Conservation (phyloP, 106 monocot species). For the Phalaenopsis aphrodite region DNA sequence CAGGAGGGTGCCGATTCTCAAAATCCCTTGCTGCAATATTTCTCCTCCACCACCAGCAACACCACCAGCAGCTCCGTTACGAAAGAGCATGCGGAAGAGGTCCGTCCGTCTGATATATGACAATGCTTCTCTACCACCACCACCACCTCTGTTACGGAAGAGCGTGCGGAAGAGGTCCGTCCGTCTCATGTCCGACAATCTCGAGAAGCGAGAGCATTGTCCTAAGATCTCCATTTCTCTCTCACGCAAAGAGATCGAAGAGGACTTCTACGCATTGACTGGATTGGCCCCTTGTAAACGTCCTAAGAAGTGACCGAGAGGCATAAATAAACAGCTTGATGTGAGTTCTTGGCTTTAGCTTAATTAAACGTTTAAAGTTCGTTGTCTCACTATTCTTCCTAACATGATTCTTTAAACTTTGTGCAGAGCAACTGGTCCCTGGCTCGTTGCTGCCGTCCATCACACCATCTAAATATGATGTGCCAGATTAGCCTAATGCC, state of each 20-base stretch:
- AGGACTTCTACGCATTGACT: conserved; percentile 46
- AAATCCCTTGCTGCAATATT: neutral
- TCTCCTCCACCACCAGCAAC: neutral
- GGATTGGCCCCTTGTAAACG: conserved; percentile 29
- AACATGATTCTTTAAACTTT: neutral
- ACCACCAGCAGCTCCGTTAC: neutral
- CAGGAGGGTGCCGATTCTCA: conserved; percentile 7
- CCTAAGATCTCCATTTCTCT: conserved; percentile 33
- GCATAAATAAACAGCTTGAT: conserved; percentile 38
- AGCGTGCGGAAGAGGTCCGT: neutral
- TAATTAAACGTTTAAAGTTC: neutral
- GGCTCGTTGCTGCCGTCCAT: conserved; percentile 17
- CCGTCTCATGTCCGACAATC: conserved; percentile 12
- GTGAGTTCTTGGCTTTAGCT: conserved; percentile 18
- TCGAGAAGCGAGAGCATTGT: neutral
- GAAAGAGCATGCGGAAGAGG: neutral
- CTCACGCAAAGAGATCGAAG: conserved; percentile 38
- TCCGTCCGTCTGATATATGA: too few relatives aligned
- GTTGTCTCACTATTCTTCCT: too few relatives aligned
- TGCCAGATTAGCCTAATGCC: neutral
- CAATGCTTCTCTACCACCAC: too few relatives aligned
- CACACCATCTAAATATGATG: conserved; percentile 11
- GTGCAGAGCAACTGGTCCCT: conserved; percentile 10
- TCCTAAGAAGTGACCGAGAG: conserved; percentile 27
- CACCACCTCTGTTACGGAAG: too few relatives aligned